Percentiles rank a stretch among this genome's conserved stretches.
Evolutionary conservation across 1,139 yeast genomes (phyloP).

Genomic region (Meyerozyma elateridarum): DNA sequence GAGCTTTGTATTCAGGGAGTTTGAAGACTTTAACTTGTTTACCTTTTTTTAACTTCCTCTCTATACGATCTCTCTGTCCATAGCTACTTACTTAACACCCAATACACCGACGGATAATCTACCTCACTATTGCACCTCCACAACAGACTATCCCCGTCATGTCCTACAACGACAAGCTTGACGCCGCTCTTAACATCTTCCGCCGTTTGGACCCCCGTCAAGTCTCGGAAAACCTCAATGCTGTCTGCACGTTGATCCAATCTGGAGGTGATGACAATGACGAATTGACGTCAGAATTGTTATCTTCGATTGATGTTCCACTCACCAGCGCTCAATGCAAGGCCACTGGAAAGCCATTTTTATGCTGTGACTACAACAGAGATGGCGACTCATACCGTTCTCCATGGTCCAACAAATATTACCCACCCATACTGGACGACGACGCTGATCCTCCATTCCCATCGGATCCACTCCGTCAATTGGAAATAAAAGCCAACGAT

Average conservation of each 20-base stretch:
- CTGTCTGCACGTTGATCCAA: conserved; percentile 74
- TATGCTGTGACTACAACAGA: conserved; percentile 91
- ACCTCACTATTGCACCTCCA: neutral
- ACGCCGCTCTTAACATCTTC: conserved; percentile 82
- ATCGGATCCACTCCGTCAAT: conserved; percentile 56
- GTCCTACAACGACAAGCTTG: conserved; percentile 57
- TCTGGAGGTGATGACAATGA: conserved; percentile 21
- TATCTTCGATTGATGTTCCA: conserved; percentile 87
- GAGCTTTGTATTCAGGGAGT: too few species aligned
- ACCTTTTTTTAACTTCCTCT: too few species aligned
- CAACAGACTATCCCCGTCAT: neutral
- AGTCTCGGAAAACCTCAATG: conserved; percentile 56
- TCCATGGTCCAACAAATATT: conserved; percentile 84
- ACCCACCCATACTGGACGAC: conserved; percentile 54
- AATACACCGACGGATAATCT: neutral
- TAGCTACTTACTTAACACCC: too few species aligned
- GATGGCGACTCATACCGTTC: conserved; percentile 92
- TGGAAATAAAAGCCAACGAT: conserved; percentile 81
- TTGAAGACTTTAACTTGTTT: too few species aligned
- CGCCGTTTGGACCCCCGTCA: conserved; percentile 81
- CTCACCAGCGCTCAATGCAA: conserved; percentile 55
- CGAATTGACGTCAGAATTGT: conserved; percentile 77
- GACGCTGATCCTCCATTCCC: conserved; percentile 70
- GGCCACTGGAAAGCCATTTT: conserved; percentile 58
- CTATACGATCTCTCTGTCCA: too few species aligned